phyloP scores from a whole-genome alignment of 2,329 filamentous ascomycete species.

The Pseudocercospora macadamiae region DNA sequence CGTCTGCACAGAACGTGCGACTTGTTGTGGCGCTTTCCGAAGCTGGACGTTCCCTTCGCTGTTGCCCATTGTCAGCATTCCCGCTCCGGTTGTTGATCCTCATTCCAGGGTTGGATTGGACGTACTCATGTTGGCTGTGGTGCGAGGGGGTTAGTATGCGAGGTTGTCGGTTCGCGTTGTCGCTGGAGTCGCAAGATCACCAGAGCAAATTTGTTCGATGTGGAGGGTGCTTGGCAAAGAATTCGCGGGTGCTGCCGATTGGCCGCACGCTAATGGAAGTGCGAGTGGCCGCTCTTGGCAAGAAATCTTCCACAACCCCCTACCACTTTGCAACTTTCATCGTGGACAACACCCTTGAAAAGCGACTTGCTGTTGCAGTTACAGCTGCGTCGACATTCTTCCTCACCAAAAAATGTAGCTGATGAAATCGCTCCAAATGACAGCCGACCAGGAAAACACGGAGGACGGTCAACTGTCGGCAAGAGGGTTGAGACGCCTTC shows the following conservation, averaged over 20 bases:
- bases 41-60: constrained; percentile 74
- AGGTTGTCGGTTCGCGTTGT: not conserved
- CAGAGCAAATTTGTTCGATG: not conserved
- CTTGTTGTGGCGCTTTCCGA: constrained; percentile 91
- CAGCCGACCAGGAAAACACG: too few species aligned
- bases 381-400: too few species aligned
- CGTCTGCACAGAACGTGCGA: constrained; percentile 97
- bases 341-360: too few species aligned
- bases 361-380: too few species aligned
- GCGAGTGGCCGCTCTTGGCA: not conserved
- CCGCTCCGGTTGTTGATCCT: constrained; percentile 48
- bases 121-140: constrained; percentile 38
- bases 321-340: too few species aligned
- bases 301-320: too few species aligned
- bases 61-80: constrained; percentile 32
- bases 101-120: not conserved
- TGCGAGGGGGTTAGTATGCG: constrained; percentile 11
- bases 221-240: constrained; percentile 1
- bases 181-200: constrained; percentile 3
- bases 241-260: not conserved
- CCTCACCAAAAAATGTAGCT: too few species aligned
- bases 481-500: too few species aligned
- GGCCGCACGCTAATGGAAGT: not conserved
- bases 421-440: too few species aligned
- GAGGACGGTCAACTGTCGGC: too few species aligned